These are phyloP conservation scores for Pichia sp. DNA, from an alignment of 1,139 yeast species.

Conservation along the genomic window DNA sequence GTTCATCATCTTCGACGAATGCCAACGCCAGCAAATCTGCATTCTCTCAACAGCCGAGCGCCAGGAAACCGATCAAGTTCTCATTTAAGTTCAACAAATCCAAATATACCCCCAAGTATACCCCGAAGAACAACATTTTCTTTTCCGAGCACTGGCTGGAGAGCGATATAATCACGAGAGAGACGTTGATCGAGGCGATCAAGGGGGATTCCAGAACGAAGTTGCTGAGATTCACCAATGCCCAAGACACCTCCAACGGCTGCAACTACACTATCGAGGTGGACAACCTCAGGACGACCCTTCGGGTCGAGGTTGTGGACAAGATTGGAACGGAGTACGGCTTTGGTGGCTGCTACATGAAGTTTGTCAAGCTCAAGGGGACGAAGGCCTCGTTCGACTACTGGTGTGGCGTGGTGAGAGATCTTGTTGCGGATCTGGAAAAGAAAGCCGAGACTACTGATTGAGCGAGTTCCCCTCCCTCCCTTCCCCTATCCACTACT, in stretches of 20 bases:
- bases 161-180: conserved; percentile 16
- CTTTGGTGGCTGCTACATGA: conserved; percentile 31
- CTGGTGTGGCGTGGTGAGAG: conserved; percentile 22
- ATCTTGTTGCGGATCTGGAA: conserved; percentile 19
- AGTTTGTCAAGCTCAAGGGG: conserved; percentile 21
- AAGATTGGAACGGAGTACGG: conserved; percentile 30
- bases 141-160: conserved; percentile 20
- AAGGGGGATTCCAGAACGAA: conserved; percentile 5
- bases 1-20: background rate
- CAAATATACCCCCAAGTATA: conserved; percentile 3
- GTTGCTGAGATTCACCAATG: background rate
- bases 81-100: conserved; percentile 9
- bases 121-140: background rate
- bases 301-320: conserved; percentile 22
- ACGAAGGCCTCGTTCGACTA: conserved; percentile 18
- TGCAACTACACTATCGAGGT: conserved; percentile 10
- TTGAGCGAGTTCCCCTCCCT: no score
- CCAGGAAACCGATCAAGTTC: background rate
- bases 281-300: background rate
- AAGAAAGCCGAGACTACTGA: background rate
- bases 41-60: background rate
- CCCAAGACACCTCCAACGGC: conserved; percentile 3
- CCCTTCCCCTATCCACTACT: no score
- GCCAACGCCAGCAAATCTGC: background rate
- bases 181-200: conserved; percentile 6